Base-by-base conservation (phyloP, 31 red algal species). In the Odonthalia washingtoniensis region DNA sequence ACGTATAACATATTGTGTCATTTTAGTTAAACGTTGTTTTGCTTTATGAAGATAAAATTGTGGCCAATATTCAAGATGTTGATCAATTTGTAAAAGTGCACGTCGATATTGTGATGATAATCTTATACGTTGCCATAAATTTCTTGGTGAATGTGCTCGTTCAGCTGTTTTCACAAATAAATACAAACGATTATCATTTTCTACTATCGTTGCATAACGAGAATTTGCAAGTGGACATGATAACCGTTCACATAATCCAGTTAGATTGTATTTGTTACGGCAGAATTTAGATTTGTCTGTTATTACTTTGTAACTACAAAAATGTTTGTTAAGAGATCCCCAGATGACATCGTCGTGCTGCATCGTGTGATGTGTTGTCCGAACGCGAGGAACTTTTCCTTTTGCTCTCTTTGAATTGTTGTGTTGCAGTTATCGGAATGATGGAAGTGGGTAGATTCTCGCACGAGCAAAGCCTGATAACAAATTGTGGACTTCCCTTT, bases 271-370 rank as follows among this genome's bases (percentile, higher is more conserved):
- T 46, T 94, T 89, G 75, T 99, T 94, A 24, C 89, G 87, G 49
- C 97, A 99, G 49, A 99, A 99, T 40, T 93, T 85, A 14, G 21
- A 14, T 30, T 90, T 94, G 33, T 73, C 85, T 18, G 94, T 96
- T 17, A 89, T 96, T 24, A 88, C 91, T 49, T 95, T 94, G 85
- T 94, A 99, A 28, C 91, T 85, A 87, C 97, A 99, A 89, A 99
- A 99, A 65, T 92, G 68, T 27, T 95, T 75, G 72, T 93, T 83
- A 33, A 99, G 63, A 0, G 88, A 84, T 32, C 80, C 69, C 97
- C 97, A 99, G 49, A 99, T 96, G 9, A 96, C 88, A 83, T 96
- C 94, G 74, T 99, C 97, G 74, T 94, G 91, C 87, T 99, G 97
- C 97, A n/a, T n/a, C n/a, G n/a, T n/a, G n/a, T n/a, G n/a, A n/a